These are phyloP conservation scores for Saraca asoca DNA, from an alignment of 331 rosid species.

Conservation along the genomic window DNA sequence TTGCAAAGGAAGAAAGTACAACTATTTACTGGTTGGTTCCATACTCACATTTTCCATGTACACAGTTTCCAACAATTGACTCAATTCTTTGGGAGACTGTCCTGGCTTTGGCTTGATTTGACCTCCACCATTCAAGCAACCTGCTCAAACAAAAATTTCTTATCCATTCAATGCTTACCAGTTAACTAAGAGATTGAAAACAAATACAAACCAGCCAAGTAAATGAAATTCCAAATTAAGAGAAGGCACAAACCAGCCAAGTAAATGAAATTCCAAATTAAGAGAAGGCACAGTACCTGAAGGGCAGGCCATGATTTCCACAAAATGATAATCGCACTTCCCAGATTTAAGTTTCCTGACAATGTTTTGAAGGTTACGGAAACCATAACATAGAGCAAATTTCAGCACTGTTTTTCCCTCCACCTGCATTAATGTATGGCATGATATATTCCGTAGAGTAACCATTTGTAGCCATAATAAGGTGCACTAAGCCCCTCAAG, in stretches of 20 bases:
- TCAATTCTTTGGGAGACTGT: slow-evolving; percentile 70
- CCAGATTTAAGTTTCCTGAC: slow-evolving; percentile 77
- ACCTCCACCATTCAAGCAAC: slow-evolving; percentile 99
- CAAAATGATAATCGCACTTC: slow-evolving; percentile 79
- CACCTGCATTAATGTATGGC: slow-evolving; percentile 52
- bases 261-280: slow-evolving; percentile 4
- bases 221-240: slow-evolving; percentile 7
- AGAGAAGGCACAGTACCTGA: slow-evolving; percentile 56
- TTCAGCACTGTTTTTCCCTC: slow-evolving; percentile 74
- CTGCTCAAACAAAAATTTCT: slow-evolving; percentile 41
- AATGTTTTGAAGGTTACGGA: slow-evolving; percentile 79
- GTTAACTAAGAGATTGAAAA: neutral
- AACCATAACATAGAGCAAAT: slow-evolving; percentile 89
- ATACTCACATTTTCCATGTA: slow-evolving; percentile 77
- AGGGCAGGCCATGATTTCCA: slow-evolving; percentile 99
- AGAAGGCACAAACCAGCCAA: slow-evolving; percentile 15
- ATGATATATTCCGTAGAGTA: slow-evolving; percentile 6
- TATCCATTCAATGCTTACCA: slow-evolving; percentile 15
- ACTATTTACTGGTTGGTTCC: slow-evolving; percentile 8
- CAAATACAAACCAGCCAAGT: neutral
- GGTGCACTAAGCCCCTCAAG: neutral
- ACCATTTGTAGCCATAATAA: slow-evolving; percentile 18
- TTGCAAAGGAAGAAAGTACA: slow-evolving; percentile 1
- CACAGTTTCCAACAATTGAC: slow-evolving; percentile 63
- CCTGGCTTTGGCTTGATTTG: slow-evolving; percentile 84